Conservation (phyloP, 73 alveolate species). For the Uronychia binucleata region DNA sequence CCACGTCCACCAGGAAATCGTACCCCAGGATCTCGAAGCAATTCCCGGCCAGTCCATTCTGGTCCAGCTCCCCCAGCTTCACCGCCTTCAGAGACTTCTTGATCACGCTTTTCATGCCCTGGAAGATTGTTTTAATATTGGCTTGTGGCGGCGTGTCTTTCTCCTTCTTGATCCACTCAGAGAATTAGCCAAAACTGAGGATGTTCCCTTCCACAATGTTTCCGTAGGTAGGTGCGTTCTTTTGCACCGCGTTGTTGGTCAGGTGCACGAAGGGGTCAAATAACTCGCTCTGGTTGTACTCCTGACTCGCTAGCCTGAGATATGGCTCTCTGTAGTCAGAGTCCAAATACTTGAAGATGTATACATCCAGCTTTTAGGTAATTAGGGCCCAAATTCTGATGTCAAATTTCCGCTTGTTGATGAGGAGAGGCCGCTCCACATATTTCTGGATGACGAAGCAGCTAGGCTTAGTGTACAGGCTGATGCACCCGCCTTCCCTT, state of each 20-base stretch:
- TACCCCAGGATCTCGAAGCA: conserved; percentile 82
- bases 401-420: conserved; percentile 81
- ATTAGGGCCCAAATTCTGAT: conserved; percentile 78
- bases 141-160: conserved; percentile 52
- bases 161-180: conserved; percentile 50
- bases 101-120: conserved; percentile 62
- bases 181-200: conserved; percentile 78
- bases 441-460: conserved; percentile 64
- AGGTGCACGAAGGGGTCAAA: conserved; percentile 68
- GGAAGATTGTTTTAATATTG: conserved; percentile 53
- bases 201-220: conserved; percentile 84
- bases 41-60: conserved; percentile 61
- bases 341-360: conserved; percentile 49
- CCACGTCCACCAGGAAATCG: conserved; percentile 78
- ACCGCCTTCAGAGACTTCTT: conserved; percentile 69
- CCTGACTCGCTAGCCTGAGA: conserved; percentile 69
- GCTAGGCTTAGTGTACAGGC: neutral
- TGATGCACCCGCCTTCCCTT: neutral
- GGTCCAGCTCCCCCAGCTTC: conserved; percentile 34
- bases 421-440: conserved; percentile 77
- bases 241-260: conserved; percentile 86
- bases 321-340: conserved; percentile 77
- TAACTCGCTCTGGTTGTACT: conserved; percentile 46
- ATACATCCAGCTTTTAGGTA: conserved; percentile 37
- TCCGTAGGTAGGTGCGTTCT: conserved; percentile 75